Evolutionary conservation across 2,329 filamentous ascomycete genomes (phyloP), one percentile per base, ranked within the genome.

Genomic region (Hypoxylon sp.): DNA sequence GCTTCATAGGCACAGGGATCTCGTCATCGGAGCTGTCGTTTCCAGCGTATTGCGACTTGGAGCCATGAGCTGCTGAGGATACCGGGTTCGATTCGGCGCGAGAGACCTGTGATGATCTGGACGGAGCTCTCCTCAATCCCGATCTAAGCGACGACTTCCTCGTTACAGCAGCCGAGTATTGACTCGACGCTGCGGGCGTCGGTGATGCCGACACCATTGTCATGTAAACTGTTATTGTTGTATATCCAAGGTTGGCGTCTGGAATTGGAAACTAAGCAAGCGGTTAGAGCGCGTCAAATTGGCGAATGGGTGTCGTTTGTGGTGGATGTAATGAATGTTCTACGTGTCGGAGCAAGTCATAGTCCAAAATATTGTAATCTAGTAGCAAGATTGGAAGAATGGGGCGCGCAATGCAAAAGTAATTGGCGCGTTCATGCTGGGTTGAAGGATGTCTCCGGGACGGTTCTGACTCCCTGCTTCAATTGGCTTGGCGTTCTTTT

Each of bases 11-110:
- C 73, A 93, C 91, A 15, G 92, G 92, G 29, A 97, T 93, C 80
- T 98, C 95, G 76, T 98, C 95, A 80, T 98, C 95, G 24, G 94
- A 97, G 83, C 93, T 97, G 77, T 97, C 94, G 74, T 93, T 91
- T 72, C 90, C 79, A 0, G 83, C 75, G n/a, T 84, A 83, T 65
- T 84, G 83, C 60, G 84, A 79, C 55, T 83, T 80, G 54, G 76
- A 75, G 47, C 71, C 72, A 51, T 78, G 75, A 53, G 68, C 72
- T 62, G 77, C 72, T 58, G 77, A 71, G 17, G 77, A 72, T 8
- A 75, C 77, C 7, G 81, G 79, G 56, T 84, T 84, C 65, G 82
- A 84, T 62, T 86, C 85, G 73, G 79, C 81, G 64, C 85, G 82
- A 62, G 76, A 79, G 52, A 85, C 71, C 27, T 80, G 79, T 6